phyloP scores from a whole-genome alignment of 1,284 basidiomycete genomes.

The Salmacisia buchloeana region DNA sequence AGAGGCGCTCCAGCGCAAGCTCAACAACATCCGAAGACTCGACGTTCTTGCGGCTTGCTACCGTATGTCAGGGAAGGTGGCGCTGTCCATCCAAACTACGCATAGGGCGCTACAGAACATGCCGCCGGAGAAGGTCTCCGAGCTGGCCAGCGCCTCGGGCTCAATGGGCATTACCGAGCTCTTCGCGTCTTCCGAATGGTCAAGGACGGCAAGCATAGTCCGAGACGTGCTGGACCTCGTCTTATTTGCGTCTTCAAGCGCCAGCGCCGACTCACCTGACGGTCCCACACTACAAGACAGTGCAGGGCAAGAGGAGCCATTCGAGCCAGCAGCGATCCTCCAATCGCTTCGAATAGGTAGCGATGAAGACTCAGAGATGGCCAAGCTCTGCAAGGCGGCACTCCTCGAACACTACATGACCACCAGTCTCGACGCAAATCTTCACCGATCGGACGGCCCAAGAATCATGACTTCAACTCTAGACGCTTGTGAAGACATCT shows the following conservation, averaged over 20 bases:
- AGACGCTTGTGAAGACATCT: neutral
- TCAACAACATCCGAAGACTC: neutral
- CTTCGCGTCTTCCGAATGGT: neutral
- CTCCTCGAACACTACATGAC: neutral
- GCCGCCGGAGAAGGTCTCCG: neutral
- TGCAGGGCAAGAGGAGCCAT: too few species aligned
- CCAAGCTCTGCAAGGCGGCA: neutral
- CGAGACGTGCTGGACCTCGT: neutral
- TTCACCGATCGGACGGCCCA: neutral
- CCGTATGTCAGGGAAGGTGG: neutral
- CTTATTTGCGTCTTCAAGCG: neutral
- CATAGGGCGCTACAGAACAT: neutral
- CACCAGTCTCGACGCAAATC: neutral
- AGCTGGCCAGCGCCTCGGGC: neutral
- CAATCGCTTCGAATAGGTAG: neutral
- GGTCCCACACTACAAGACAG: neutral
- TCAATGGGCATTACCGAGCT: neutral
- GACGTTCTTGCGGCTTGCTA: neutral
- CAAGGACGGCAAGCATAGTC: neutral
- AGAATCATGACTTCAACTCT: too few species aligned
- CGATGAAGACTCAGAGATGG: neutral
- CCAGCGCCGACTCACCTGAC: neutral
- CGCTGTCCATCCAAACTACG: neutral
- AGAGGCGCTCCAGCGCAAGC: neutral
- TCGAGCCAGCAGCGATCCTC: neutral